Evolutionary conservation across 306 rosid genomes (phyloP).

Genomic region (Trifolium dubium): DNA sequence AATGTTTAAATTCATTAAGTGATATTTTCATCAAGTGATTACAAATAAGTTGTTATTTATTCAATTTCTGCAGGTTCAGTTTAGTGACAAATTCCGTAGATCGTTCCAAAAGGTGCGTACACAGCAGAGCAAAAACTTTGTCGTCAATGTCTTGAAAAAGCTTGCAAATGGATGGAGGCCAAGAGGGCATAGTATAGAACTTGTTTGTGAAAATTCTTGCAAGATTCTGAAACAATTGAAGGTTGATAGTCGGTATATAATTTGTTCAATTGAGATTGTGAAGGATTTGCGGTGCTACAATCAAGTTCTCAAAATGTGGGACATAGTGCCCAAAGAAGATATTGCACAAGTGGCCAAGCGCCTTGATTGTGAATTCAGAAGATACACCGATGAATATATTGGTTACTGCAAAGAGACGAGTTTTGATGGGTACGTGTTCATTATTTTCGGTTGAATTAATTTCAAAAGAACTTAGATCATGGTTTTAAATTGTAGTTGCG

Average conservation of each 20-base stretch:
- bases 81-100: conserved; percentile 56
- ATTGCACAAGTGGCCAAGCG: conserved; percentile 49
- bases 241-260: conserved; percentile 51
- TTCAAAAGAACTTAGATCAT: too few relatives aligned
- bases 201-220: conserved; percentile 46
- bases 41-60: too few relatives aligned
- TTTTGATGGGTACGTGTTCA: conserved; percentile 52
- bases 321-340: conserved; percentile 55
- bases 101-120: conserved; percentile 54
- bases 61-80: conserved; percentile 52
- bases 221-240: conserved; percentile 53
- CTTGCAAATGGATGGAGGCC: conserved; percentile 78
- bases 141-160: conserved; percentile 50
- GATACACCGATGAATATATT: conserved; percentile 56
- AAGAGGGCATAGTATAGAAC: conserved; percentile 23
- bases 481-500: neutral
- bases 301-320: conserved; percentile 74
- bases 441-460: neutral
- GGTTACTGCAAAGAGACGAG: conserved; percentile 51
- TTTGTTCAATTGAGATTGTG: conserved; percentile 59
- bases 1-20: too few relatives aligned
- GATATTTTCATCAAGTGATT: too few relatives aligned
- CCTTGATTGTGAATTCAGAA: conserved; percentile 48
- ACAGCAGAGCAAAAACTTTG: conserved; percentile 37
- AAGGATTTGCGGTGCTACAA: conserved; percentile 42